Evolutionary conservation across 2,329 filamentous ascomycete genomes (phyloP).

Genomic region (Aspergillus japonicus): DNA sequence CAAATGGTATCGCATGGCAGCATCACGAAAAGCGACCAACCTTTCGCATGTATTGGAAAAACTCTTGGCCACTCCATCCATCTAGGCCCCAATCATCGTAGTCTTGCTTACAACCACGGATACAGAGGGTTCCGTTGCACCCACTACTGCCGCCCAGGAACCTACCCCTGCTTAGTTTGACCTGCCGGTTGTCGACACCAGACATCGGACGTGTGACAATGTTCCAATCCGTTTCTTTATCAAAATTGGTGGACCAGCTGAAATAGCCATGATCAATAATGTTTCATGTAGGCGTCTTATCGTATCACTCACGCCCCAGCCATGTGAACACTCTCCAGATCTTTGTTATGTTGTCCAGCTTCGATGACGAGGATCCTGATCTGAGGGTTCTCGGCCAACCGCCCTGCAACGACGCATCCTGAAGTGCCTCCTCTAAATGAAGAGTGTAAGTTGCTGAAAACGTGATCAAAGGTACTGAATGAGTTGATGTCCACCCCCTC

Average conservation of each 20-base stretch:
- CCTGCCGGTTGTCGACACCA: constrained; percentile 41
- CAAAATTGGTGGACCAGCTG: constrained; percentile 45
- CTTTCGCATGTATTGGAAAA: constrained; percentile 59
- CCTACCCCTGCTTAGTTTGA: constrained; percentile 45
- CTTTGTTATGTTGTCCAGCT: constrained; percentile 48
- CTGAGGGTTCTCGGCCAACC: constrained; percentile 47
- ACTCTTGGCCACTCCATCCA: constrained; percentile 58
- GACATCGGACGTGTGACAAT: constrained; percentile 41
- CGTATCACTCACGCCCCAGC: constrained; percentile 35
- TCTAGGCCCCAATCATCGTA: constrained; percentile 56
- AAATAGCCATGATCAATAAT: not conserved
- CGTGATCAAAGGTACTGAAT: not conserved
- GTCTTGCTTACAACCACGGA: constrained; percentile 45
- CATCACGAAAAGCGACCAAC: constrained; percentile 25
- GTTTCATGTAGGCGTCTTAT: not conserved
- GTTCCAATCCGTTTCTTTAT: constrained; percentile 48
- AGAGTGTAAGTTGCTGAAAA: not conserved
- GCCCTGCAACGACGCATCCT: constrained; percentile 50
- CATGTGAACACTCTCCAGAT: constrained; percentile 49
- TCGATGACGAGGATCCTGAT: constrained; percentile 48
- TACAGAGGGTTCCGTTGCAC: constrained; percentile 46
- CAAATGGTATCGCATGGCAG: not conserved
- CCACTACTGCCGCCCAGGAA: constrained; percentile 46
- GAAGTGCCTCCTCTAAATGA: constrained; percentile 46
- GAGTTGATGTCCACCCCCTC: not conserved